These are phyloP conservation scores for Gossypium ekmanianum DNA, from an alignment of 345 rosid genomes.

Conservation along the genomic window DNA sequence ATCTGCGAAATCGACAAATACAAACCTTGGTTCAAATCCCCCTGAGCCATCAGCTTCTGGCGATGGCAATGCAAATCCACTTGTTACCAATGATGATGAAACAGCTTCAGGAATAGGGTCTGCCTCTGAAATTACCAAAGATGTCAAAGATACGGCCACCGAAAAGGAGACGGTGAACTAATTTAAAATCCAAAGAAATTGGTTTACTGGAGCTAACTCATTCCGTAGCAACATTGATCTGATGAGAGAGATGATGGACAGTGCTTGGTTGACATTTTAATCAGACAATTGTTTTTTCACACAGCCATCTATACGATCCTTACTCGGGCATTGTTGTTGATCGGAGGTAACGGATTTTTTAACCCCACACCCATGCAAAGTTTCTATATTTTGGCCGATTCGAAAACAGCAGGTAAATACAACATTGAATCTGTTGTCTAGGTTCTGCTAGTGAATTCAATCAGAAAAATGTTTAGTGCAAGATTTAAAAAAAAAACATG, in stretches of 20 bases:
- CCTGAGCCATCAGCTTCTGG: slow-evolving; percentile 18
- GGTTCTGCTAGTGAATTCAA: slow-evolving; percentile 16
- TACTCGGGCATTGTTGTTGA: slow-evolving; percentile 12
- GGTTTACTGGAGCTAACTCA: slow-evolving; percentile 20
- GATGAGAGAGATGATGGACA: not conserved
- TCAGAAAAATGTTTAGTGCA: slow-evolving; percentile 9
- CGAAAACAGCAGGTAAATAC: slow-evolving; percentile 2
- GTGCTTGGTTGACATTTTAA: slow-evolving; percentile 3
- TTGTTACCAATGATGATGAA: slow-evolving; percentile 14
- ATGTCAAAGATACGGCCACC: slow-evolving; percentile 7
- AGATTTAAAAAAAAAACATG: not conserved
- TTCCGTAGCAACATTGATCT: not conserved
- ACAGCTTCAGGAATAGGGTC: slow-evolving; percentile 12
- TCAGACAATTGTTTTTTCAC: not conserved
- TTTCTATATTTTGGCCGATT: not conserved
- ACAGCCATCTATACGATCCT: slow-evolving; percentile 7
- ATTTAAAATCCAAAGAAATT: slow-evolving; percentile 8
- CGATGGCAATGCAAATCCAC: slow-evolving; percentile 16
- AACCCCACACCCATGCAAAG: not conserved
- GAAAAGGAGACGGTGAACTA: slow-evolving; percentile 22
- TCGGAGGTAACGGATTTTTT: slow-evolving; percentile 19
- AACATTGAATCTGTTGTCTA: slow-evolving; percentile 20
- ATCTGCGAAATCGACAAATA: slow-evolving; percentile 6
- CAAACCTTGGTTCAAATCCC: slow-evolving; percentile 9
- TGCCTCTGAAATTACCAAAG: slow-evolving; percentile 21